phyloP scores from a whole-genome alignment of 495 filamentous ascomycete genomes.

The Haplographium delicatum region DNA sequence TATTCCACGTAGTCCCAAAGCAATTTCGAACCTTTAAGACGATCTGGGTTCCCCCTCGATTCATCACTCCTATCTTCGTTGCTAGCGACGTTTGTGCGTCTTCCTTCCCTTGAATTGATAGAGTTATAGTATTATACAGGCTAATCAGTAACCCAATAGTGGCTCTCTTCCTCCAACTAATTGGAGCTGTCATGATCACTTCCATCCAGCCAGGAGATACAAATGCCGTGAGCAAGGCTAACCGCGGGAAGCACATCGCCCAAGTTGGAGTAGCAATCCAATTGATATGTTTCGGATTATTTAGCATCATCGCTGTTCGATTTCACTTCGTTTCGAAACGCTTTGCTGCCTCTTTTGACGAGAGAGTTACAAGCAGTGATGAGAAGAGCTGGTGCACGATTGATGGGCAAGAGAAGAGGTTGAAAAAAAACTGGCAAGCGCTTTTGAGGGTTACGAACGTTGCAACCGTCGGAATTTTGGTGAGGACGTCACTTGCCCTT shows the following conservation, averaged over 20 bases:
- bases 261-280: slow-evolving; percentile 32
- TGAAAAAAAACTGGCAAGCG: slow-evolving; percentile 32
- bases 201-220: slow-evolving; percentile 24
- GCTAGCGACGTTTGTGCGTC: slow-evolving; percentile 27
- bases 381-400: slow-evolving; percentile 31
- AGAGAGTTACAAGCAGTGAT: slow-evolving; percentile 25
- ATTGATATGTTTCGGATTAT: slow-evolving; percentile 33
- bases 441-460: slow-evolving; percentile 29
- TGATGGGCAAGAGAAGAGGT: slow-evolving; percentile 27
- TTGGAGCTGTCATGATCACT: slow-evolving; percentile 36
- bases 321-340: slow-evolving; percentile 37
- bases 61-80: slow-evolving; percentile 36
- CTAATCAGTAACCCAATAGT: slow-evolving; percentile 8
- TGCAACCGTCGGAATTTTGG: slow-evolving; percentile 28
- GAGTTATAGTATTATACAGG: neutral
- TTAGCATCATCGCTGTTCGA: slow-evolving; percentile 32
- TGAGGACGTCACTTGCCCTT: no score
- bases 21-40: slow-evolving; percentile 33
- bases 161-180: slow-evolving; percentile 31
- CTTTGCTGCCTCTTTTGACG: slow-evolving; percentile 28
- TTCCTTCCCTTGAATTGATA: neutral
- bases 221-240: slow-evolving; percentile 27
- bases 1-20: slow-evolving; percentile 39
- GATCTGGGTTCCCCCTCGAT: slow-evolving; percentile 45
- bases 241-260: slow-evolving; percentile 36